Percentiles rank a stretch among this genome's conserved stretches.
phyloP scores from a whole-genome alignment of 2,329 filamentous ascomycete genomes.

The Dactylonectria macrodidyma region DNA sequence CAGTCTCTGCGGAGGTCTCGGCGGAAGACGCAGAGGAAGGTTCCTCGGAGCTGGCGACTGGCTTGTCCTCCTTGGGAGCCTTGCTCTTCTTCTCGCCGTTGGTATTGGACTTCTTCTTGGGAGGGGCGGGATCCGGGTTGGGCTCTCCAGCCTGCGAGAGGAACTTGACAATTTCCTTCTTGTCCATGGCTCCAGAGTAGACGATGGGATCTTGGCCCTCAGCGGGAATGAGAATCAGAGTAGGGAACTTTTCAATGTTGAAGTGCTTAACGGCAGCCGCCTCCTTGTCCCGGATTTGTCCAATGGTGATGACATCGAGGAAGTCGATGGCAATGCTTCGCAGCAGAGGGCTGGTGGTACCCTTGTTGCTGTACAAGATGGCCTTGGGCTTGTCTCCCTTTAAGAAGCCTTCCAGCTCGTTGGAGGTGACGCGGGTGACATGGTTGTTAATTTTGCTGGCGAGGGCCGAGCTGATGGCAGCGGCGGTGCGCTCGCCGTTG shows the following conservation, averaged over 20 bases:
- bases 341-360: slow-evolving; percentile 85
- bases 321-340: slow-evolving; percentile 93
- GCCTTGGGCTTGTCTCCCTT: slow-evolving; percentile 83
- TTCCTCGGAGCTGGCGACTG: slow-evolving; percentile 45
- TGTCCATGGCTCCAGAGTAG: slow-evolving; percentile 89
- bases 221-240: slow-evolving; percentile 83
- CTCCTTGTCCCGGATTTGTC: slow-evolving; percentile 89
- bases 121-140: slow-evolving; percentile 78
- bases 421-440: slow-evolving; percentile 85
- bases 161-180: slow-evolving; percentile 85
- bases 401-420: slow-evolving; percentile 83
- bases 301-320: slow-evolving; percentile 82
- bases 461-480: slow-evolving; percentile 88
- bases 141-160: slow-evolving; percentile 83
- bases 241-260: slow-evolving; percentile 83
- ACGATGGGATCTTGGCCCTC: slow-evolving; percentile 77
- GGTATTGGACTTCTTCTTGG: slow-evolving; percentile 58
- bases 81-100: slow-evolving; percentile 48
- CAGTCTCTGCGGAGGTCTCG: slow-evolving; percentile 45
- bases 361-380: slow-evolving; percentile 94
- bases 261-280: slow-evolving; percentile 79
- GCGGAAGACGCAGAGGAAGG: slow-evolving; percentile 31
- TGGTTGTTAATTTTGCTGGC: slow-evolving; percentile 92
- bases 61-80: slow-evolving; percentile 53
- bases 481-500: slow-evolving; percentile 85